Evolutionary conservation across 2,329 filamentous ascomycete species (phyloP), one percentile per base, ranked within the genome.

Genomic region (Colletotrichum horii): DNA sequence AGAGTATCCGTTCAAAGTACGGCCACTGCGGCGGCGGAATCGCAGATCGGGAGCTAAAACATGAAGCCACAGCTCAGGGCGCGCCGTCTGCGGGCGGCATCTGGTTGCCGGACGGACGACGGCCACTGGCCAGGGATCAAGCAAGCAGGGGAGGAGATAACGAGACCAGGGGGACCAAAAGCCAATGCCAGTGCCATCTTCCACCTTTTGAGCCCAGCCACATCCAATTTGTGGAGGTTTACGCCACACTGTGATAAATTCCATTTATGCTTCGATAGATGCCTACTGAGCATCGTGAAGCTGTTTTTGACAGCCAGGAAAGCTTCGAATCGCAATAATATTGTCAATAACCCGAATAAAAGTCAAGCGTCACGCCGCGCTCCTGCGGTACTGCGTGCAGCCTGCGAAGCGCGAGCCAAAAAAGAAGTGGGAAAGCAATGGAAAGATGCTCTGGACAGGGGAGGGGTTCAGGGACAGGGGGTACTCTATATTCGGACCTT

Each of bases 91-190:
- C 67, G 67, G 68, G 26, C 69, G 73, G 73, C 70, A 61, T 65
- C 64, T 62, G 64, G 56, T 56, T 76, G 74, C 64, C 74, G 74
- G 74, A 43, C 74, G 62, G 70, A 76, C 60, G 12, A 69, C 58
- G 58, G 30, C n/a, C 58, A 22, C 70, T 72, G 73, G 72, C 19
- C 68, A 66, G 61, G 72, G 72, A 52, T 66, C n/a, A 28, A 28
- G 62, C 22, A 30, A 24, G 24, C 64, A 66, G 64, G 64, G 65
- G 36, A 14, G 15, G n/a, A 64, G 70, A 72, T 68, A 58, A 58
- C 67, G 4, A 24, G 30, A 55, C 28, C 12, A 32, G 19, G 38
- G n/a, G 26, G 34, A 19, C 43, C n/a, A 52, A 52, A 14, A 52
- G 43, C n/a, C 43, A 52, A 52, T 52, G 43, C 43, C 22, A 52